Base-by-base conservation (phyloP, 768 basidiomycete genomes). In the Tylopilus cervinicoccineus region DNA sequence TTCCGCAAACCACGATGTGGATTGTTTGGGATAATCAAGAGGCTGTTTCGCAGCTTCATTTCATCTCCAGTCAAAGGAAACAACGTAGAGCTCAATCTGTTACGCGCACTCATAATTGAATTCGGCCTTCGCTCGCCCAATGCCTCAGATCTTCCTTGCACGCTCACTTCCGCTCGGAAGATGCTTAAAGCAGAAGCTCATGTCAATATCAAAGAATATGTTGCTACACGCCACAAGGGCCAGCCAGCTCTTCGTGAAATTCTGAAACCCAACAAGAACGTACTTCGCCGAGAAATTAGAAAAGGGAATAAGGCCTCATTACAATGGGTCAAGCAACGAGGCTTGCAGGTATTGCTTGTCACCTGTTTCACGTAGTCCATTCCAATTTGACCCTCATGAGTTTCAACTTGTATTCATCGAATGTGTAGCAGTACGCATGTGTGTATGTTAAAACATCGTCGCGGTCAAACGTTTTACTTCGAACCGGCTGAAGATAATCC, bases 51-150 rank as follows among this genome's bases (percentile, higher is more conserved):
- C 27, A 65, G 65, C 32, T 55, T 58, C 32, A 50, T 69, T 38
- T 54, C 57, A n/a, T 44, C 46, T 22, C 61, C 63, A 17, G 40
- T 43, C 20, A 47, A 51, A 27, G 52, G 49, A 23, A 47, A 44
- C 0, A 51, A 39, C 17, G 17, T 47, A 22, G 72, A 79, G 32
- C 76, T 90, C 29, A 72, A 76, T 6, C 70, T 90, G 32, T 72
- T 89, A 6, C 88, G 88, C 48, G 81, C 86, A 0, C 76, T 90
- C 50, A 81, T 88, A 55, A 72, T 89, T 51, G 88, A 90, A 67
- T 73, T 90, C n/a, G 87, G 87, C n/a, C 69, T 77, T 44, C 65
- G 52, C 58, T 70, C 71, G 14, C 72, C 73, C 0, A 70, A 69
- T 26, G 67, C 72, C 52, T 59, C 45, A 19, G 65, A 72, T 22